Evolutionary conservation across 441 rosid genomes (phyloP).

Genomic region (Populus tomentosa): DNA sequence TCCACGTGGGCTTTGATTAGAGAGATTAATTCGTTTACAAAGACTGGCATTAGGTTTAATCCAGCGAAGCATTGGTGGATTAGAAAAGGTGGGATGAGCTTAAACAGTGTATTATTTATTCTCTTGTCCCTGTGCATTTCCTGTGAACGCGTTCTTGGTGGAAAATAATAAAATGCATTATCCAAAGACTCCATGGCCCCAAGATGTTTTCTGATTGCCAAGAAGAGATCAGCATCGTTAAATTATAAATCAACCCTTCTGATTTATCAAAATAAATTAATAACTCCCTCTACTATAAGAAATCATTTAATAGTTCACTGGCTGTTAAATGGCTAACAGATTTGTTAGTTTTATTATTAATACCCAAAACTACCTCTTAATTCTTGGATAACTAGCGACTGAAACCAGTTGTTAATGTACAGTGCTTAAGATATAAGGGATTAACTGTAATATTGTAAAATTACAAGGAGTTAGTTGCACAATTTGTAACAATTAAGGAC

Average conservation of each 20-base stretch:
- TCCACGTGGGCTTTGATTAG: no score
- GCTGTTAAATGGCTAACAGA: not conserved
- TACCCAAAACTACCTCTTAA: not conserved
- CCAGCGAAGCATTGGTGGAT: not conserved
- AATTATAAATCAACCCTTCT: not conserved
- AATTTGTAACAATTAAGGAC: not conserved
- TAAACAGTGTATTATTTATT: not conserved
- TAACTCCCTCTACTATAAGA: not conserved
- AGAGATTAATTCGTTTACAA: no score
- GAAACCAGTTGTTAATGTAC: not conserved
- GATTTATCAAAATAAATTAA: not conserved
- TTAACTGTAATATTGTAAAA: not conserved
- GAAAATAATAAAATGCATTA: not conserved
- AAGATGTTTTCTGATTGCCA: not conserved
- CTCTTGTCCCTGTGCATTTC: not conserved
- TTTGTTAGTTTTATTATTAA: not conserved
- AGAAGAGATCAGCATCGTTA: not conserved
- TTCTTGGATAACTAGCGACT: not conserved
- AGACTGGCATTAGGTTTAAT: not conserved
- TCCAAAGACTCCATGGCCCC: not conserved
- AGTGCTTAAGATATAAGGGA: not conserved
- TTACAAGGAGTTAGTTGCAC: not conserved
- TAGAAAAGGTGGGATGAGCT: not conserved
- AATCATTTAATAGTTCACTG: not conserved
- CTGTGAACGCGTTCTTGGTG: not conserved